phyloP scores from a whole-genome alignment of 2,329 filamentous ascomycete genomes.

The Aspergillus unguis region DNA sequence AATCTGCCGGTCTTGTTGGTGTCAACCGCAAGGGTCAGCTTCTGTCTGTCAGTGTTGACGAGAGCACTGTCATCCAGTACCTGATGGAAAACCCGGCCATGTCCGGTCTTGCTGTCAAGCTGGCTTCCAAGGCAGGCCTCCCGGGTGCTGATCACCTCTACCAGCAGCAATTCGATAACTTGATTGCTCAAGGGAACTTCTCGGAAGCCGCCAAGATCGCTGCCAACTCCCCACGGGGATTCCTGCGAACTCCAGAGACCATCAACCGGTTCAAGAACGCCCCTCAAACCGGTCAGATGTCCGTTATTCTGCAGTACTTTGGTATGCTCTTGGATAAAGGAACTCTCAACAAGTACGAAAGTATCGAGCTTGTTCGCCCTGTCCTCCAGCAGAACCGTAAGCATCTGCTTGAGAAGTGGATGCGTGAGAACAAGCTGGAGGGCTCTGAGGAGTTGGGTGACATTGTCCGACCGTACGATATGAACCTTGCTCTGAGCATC shows the following conservation, averaged over 20 bases:
- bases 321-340: slow-evolving; percentile 97
- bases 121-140: slow-evolving; percentile 89
- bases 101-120: slow-evolving; percentile 87
- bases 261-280: slow-evolving; percentile 94
- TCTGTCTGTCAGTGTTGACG: slow-evolving; percentile 88
- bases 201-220: slow-evolving; percentile 90
- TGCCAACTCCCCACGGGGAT: slow-evolving; percentile 92
- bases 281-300: slow-evolving; percentile 70
- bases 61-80: slow-evolving; percentile 87
- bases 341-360: slow-evolving; percentile 86
- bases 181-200: slow-evolving; percentile 77
- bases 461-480: slow-evolving; percentile 82
- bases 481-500: slow-evolving; percentile 80
- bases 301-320: slow-evolving; percentile 94
- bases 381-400: slow-evolving; percentile 92
- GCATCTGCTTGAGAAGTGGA: slow-evolving; percentile 96
- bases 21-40: slow-evolving; percentile 98
- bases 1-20: slow-evolving; percentile 83
- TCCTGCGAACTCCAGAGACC: slow-evolving; percentile 88
- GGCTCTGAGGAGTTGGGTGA: slow-evolving; percentile 96
- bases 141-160: slow-evolving; percentile 94
- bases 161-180: slow-evolving; percentile 84
- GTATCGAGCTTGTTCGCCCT: slow-evolving; percentile 85
- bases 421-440: slow-evolving; percentile 91
- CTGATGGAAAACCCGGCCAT: slow-evolving; percentile 95